Percentiles rank a stretch among this genome's conserved stretches.
Evolutionary conservation across 2,329 filamentous ascomycete species (phyloP).

Genomic region (Fusarium poae): DNA sequence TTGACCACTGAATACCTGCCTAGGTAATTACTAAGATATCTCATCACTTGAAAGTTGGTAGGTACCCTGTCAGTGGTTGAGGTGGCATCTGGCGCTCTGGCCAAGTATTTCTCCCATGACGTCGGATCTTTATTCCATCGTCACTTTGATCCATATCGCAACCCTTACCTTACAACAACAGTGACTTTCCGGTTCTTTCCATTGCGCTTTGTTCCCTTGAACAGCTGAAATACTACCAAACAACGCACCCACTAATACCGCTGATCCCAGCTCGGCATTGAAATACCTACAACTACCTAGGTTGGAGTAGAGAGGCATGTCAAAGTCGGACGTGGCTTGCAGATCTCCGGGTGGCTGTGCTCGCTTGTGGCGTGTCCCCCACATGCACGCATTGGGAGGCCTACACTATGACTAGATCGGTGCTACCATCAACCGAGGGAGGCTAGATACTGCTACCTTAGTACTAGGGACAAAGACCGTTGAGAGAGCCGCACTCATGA

Average conservation of each 20-base stretch:
- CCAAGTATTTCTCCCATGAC: slow-evolving; percentile 15
- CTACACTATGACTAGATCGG: slow-evolving; percentile 31
- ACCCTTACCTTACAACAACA: slow-evolving; percentile 12
- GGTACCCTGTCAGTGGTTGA: slow-evolving; percentile 3
- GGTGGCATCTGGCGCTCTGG: slow-evolving; percentile 2
- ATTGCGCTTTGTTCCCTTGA: slow-evolving; percentile 40
- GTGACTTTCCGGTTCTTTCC: slow-evolving; percentile 6
- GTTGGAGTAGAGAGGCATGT: slow-evolving; percentile 2
- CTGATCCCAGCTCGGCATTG: slow-evolving; percentile 33
- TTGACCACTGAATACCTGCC: not conserved
- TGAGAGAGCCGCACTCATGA: slow-evolving; percentile 36
- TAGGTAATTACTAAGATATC: too few species aligned
- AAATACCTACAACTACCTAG: not conserved
- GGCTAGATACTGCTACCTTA: not conserved
- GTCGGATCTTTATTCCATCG: not conserved
- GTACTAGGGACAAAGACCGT: slow-evolving; percentile 15
- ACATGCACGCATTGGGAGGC: slow-evolving; percentile 27
- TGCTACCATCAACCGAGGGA: slow-evolving; percentile 14
- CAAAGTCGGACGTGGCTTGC: slow-evolving; percentile 34
- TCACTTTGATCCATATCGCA: slow-evolving; percentile 4
- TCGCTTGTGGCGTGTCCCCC: slow-evolving; percentile 35
- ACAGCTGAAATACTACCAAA: slow-evolving; percentile 44
- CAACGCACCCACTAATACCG: slow-evolving; percentile 39
- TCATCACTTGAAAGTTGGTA: not conserved
- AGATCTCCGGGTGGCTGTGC: slow-evolving; percentile 43